Evolutionary conservation across 2,329 filamentous ascomycete species (phyloP).

Genomic region (Paracoccidioides brasiliensis): DNA sequence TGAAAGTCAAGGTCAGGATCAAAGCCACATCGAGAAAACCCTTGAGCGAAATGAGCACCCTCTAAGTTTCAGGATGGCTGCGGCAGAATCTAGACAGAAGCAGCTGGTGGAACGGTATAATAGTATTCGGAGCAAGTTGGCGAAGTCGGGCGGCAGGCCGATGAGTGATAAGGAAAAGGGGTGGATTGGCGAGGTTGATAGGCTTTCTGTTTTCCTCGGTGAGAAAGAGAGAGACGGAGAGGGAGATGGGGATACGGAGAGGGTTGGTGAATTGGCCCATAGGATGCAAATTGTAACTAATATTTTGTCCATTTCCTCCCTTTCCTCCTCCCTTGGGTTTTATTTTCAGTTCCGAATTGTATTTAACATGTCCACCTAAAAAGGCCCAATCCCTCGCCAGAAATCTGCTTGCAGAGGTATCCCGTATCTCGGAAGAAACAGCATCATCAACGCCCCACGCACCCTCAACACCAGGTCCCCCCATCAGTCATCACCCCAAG

Average conservation of each 20-base stretch:
- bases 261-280: constrained; percentile 8
- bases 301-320: background rate
- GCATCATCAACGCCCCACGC: constrained; percentile 14
- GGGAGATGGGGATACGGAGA: constrained; percentile 11
- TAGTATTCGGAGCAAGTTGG: constrained; percentile 30
- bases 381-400: constrained; percentile 28
- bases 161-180: constrained; percentile 35
- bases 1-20: background rate
- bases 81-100: constrained; percentile 28
- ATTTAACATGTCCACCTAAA: background rate
- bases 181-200: constrained; percentile 33
- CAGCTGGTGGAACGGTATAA: constrained; percentile 32
- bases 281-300: constrained; percentile 30
- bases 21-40: constrained; percentile 11
- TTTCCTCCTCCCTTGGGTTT: background rate
- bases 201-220: constrained; percentile 25
- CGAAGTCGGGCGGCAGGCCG: constrained; percentile 30
- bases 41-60: constrained; percentile 18
- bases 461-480: constrained; percentile 19
- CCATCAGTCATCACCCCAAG: constrained; percentile 18
- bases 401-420: constrained; percentile 25
- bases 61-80: constrained; percentile 28
- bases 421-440: constrained; percentile 18
- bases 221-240: constrained; percentile 13
- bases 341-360: background rate